Percentiles rank a stretch among this genome's conserved stretches.
Evolutionary conservation across 805 yeast genomes (phyloP).

Genomic region (Metschnikowia orientalis): DNA sequence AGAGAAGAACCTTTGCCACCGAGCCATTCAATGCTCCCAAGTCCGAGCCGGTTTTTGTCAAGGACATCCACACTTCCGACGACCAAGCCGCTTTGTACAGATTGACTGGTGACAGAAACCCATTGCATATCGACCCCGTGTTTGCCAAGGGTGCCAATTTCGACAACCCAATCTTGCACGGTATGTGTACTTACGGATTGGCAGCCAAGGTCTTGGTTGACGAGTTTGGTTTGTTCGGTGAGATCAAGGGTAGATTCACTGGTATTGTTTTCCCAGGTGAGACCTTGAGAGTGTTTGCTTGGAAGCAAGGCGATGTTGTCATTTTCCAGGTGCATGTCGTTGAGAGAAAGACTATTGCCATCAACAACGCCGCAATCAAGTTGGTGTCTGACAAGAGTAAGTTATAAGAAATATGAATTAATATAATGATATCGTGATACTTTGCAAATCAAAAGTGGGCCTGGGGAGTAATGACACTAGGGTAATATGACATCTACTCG

Average conservation of each 20-base stretch:
- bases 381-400: slow-evolving; percentile 39
- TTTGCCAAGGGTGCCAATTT: slow-evolving; percentile 88
- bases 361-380: slow-evolving; percentile 83
- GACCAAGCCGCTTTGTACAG: slow-evolving; percentile 90
- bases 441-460: background rate
- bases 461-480: too few relatives aligned
- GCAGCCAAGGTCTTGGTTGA: slow-evolving; percentile 72
- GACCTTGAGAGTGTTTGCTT: slow-evolving; percentile 70
- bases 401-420: slow-evolving; percentile 20
- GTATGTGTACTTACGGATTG: slow-evolving; percentile 84
- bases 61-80: slow-evolving; percentile 50
- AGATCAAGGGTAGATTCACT: slow-evolving; percentile 85
- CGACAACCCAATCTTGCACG: slow-evolving; percentile 85
- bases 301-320: slow-evolving; percentile 73
- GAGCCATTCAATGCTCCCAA: slow-evolving; percentile 59
- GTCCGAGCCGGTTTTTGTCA: slow-evolving; percentile 60
- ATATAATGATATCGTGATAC: background rate
- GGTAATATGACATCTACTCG: too few relatives aligned
- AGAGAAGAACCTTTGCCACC: slow-evolving; percentile 58
- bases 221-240: slow-evolving; percentile 74
- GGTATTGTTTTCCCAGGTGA: slow-evolving; percentile 96
- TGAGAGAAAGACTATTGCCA: slow-evolving; percentile 73
- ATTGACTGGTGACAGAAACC: slow-evolving; percentile 90
- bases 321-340: slow-evolving; percentile 78
- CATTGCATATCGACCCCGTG: slow-evolving; percentile 88